Percentiles rank a stretch among this genome's conserved stretches.
phyloP scores from a whole-genome alignment of 257 asterid species.

The Leptodermis oblonga region DNA sequence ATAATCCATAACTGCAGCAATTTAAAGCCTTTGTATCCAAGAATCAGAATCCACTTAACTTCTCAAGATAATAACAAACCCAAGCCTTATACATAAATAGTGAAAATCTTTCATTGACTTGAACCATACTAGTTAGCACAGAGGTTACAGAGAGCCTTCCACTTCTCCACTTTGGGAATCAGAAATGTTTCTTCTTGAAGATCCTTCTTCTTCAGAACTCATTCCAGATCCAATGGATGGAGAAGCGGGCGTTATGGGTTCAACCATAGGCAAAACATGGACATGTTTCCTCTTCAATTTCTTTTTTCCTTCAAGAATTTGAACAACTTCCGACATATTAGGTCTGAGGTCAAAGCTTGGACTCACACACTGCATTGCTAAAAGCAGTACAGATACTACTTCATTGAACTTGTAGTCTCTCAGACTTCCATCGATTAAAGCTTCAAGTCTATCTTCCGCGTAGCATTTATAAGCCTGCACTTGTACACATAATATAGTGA shows the following conservation, averaged over 20 bases:
- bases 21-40: no score
- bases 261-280: background rate
- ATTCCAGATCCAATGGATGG: background rate
- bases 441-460: background rate
- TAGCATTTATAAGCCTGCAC: background rate
- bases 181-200: background rate
- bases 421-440: background rate
- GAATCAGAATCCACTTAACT: no score
- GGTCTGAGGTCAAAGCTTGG: constrained; percentile 4
- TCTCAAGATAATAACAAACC: no score
- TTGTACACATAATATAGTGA: background rate
- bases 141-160: background rate
- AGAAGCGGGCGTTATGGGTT: background rate
- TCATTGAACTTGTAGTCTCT: background rate
- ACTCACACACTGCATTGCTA: background rate
- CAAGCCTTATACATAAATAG: no score
- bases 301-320: no score
- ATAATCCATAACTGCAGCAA: no score
- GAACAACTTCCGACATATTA: background rate
- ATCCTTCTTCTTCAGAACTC: background rate
- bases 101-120: no score
- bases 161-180: background rate
- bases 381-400: background rate
- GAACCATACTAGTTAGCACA: no score
- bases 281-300: background rate